phyloP scores from a whole-genome alignment of 1,284 basidiomycete genomes.

The Stygiomarasmius scandens region DNA sequence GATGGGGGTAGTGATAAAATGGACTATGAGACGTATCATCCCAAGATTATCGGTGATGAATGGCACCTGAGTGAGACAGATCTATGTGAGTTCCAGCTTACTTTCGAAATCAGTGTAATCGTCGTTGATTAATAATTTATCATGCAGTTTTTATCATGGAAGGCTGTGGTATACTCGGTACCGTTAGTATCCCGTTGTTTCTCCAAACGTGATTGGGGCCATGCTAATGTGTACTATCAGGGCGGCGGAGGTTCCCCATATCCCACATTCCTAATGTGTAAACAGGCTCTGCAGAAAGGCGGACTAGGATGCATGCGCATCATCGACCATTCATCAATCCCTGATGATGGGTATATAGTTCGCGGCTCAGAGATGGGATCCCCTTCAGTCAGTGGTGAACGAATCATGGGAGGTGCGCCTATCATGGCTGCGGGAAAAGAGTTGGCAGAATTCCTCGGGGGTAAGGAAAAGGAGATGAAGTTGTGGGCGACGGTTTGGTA shows the following conservation, averaged over 20 bases:
- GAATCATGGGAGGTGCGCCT: not conserved
- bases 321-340: conserved; percentile 34
- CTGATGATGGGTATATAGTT: conserved; percentile 31
- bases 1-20: conserved; percentile 16
- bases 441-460: conserved; percentile 36
- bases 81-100: conserved; percentile 24
- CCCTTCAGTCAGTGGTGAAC: conserved; percentile 27
- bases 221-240: not conserved
- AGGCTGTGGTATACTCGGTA: conserved; percentile 51
- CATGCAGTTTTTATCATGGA: conserved; percentile 50
- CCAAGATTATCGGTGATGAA: conserved; percentile 31
- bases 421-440: conserved; percentile 25
- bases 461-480: too few species aligned
- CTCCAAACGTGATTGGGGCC: too few species aligned
- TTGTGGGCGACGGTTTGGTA: conserved; percentile 40
- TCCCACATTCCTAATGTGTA: conserved; percentile 45
- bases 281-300: conserved; percentile 45
- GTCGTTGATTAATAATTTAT: too few species aligned
- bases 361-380: conserved; percentile 50
- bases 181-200: conserved; percentile 19
- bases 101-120: not conserved
- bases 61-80: conserved; percentile 43
- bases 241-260: conserved; percentile 43
- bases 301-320: conserved; percentile 43
- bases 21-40: conserved; percentile 33